Conservation (phyloP, 1,139 yeast genomes). For the Geotrichum macrosporum region DNA sequence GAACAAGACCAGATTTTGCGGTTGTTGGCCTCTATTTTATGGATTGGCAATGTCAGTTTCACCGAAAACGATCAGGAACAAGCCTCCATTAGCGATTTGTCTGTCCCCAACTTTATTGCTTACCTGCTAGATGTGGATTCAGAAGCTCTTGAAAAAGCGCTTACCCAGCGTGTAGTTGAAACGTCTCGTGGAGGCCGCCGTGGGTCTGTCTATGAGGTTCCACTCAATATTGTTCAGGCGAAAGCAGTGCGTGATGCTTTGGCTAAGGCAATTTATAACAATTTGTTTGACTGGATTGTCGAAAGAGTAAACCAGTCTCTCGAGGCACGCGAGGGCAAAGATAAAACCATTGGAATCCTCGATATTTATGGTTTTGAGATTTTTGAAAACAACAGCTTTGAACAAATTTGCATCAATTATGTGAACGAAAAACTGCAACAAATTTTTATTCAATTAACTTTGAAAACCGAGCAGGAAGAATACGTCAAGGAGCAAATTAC, state of each 20-base stretch:
- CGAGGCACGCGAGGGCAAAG: constrained; percentile 47
- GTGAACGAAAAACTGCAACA: constrained; percentile 97
- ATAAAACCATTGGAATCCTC: constrained; percentile 83
- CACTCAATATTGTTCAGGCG: constrained; percentile 88
- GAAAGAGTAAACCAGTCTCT: constrained; percentile 80
- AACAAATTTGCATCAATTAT: constrained; percentile 93
- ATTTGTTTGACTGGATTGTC: constrained; percentile 97
- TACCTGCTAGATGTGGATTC: constrained; percentile 81
- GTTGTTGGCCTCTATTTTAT: constrained; percentile 75
- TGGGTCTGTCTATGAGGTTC: constrained; percentile 93
- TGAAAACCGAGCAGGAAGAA: constrained; percentile 96
- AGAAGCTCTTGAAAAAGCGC: constrained; percentile 57
- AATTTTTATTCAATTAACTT: constrained; percentile 88
- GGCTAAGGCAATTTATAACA: constrained; percentile 90
- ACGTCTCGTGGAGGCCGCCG: constrained; percentile 75
- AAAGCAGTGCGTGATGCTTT: constrained; percentile 91
- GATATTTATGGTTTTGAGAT: constrained; percentile 99
- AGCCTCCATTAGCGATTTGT: constrained; percentile 71
- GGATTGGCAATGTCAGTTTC: constrained; percentile 93
- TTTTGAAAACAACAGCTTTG: constrained; percentile 93
- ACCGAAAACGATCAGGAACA: constrained; percentile 79
- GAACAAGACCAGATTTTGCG: constrained; percentile 92
- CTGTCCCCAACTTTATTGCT: constrained; percentile 91
- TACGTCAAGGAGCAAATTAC: constrained; percentile 90
- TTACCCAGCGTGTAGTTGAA: constrained; percentile 80